Percentiles rank a stretch among this genome's conserved stretches.
Evolutionary conservation across 805 yeast genomes (phyloP).

Genomic region (Maudiozyma barnettii): DNA sequence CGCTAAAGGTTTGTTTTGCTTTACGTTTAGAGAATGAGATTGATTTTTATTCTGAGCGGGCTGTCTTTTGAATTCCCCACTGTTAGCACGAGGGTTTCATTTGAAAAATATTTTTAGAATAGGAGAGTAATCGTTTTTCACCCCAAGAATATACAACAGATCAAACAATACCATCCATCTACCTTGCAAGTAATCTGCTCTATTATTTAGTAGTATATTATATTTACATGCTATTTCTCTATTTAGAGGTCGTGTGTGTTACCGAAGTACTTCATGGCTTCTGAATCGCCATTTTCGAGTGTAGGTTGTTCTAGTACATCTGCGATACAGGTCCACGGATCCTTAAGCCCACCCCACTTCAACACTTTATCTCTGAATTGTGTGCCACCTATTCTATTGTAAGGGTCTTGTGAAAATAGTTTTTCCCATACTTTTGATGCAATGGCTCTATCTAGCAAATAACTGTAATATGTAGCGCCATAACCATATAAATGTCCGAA

Average conservation of each 20-base stretch:
- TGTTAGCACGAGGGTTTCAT: too few relatives aligned
- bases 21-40: too few relatives aligned
- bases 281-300: conserved; percentile 54
- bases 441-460: conserved; percentile 83
- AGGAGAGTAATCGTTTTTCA: too few relatives aligned
- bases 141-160: too few relatives aligned
- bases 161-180: neutral
- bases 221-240: neutral
- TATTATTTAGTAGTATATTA: neutral
- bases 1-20: too few relatives aligned
- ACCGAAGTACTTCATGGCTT: conserved; percentile 56
- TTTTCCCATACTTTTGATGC: conserved; percentile 78
- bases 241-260: conserved; percentile 10
- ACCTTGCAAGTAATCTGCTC: neutral
- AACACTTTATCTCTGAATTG: conserved; percentile 60
- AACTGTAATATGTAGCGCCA: conserved; percentile 90
- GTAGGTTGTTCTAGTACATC: conserved; percentile 61
- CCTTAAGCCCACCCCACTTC: conserved; percentile 88
- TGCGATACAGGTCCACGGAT: conserved; percentile 81
- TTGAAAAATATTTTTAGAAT: too few relatives aligned
- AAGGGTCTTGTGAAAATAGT: conserved; percentile 62
- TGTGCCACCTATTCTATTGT: conserved; percentile 64
- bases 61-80: too few relatives aligned
- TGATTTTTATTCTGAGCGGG: too few relatives aligned
- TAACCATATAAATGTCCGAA: conserved; percentile 90